Base-by-base conservation (phyloP, 495 filamentous ascomycete species). In the Podospora pseudocomata region DNA sequence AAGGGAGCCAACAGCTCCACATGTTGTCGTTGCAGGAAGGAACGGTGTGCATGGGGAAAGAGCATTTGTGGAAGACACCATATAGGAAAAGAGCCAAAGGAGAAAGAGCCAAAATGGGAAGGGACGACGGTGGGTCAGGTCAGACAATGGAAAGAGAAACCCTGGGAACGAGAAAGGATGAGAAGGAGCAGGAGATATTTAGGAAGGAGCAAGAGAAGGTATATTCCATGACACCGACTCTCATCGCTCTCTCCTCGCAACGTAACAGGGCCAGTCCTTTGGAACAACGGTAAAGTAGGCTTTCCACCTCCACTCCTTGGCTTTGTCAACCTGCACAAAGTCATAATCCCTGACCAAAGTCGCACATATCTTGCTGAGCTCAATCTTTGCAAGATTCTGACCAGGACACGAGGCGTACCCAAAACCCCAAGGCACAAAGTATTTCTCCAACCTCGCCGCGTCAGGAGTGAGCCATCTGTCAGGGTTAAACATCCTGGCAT, bases 351-450 rank as follows among this genome's bases (percentile, higher is more conserved):
- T 72, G 3, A 85, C 64, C 13, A 84, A 26, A 0, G 77, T 82
- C 3, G 80, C 54, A 78, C 73, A 15, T 81, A 81, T 71, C 70
- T 85, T 86, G 26, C 64, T 74, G 19, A 86, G 66, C 69, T 86
- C 80, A 23, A 84, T 79, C 39, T 79, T 75, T 15, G 83, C 83
- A 18, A 84, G 65, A 44, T 84, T 77, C 7, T 76, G 76, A 0
- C 82, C 83, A 0, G 80, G 82, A 60, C 82, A 86, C 27, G 70
- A 66, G 53, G 75, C 80, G 67, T 80, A 85, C 5, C 82, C 83
- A 0, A 75, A 71, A n/a, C 79, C 80, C 70, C 78, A 85, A 30
- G 70, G 69, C 63, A 81, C 68, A 34, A 77, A 80, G 15, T 70
- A 70, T 13, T 81, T 75, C 63, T 82, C 80, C 49, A 72, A 64